phyloP scores from a whole-genome alignment of 257 asterid species.

The Verbena officinalis region DNA sequence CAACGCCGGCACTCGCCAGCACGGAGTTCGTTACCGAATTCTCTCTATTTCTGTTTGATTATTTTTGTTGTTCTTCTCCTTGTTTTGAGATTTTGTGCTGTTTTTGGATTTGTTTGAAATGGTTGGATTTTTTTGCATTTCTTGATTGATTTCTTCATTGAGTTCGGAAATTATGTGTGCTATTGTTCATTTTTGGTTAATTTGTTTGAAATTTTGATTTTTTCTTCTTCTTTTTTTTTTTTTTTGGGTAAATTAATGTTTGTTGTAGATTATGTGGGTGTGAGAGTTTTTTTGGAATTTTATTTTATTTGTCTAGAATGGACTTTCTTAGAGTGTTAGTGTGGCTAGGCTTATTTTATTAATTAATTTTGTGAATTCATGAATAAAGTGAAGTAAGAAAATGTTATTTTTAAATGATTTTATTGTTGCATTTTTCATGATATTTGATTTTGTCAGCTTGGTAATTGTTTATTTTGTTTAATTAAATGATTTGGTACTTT shows the following conservation, averaged over 20 bases:
- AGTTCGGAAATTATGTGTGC: not conserved
- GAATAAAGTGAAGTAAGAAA: not conserved
- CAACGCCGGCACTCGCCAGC: conserved; percentile 74
- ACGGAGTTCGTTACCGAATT: conserved; percentile 41
- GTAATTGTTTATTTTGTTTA: no score
- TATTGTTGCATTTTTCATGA: not conserved
- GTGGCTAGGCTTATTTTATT: not conserved
- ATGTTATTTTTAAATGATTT: no score
- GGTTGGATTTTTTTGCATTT: no score
- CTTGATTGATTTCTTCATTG: no score
- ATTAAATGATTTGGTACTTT: not conserved
- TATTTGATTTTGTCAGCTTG: not conserved
- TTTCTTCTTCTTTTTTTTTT: no score
- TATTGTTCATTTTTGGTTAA: not conserved
- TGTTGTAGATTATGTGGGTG: not conserved
- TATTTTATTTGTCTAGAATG: not conserved
- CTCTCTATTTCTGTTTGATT: not conserved
- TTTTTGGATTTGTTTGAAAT: not conserved
- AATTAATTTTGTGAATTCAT: not conserved
- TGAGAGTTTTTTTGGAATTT: not conserved
- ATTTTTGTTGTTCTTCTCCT: not conserved
- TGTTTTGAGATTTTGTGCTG: not conserved
- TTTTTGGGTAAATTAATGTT: no score
- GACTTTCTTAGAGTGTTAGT: no score
- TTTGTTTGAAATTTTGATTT: not conserved